phyloP scores from a whole-genome alignment of 345 rosid species.

The Clarkia xantiana region DNA sequence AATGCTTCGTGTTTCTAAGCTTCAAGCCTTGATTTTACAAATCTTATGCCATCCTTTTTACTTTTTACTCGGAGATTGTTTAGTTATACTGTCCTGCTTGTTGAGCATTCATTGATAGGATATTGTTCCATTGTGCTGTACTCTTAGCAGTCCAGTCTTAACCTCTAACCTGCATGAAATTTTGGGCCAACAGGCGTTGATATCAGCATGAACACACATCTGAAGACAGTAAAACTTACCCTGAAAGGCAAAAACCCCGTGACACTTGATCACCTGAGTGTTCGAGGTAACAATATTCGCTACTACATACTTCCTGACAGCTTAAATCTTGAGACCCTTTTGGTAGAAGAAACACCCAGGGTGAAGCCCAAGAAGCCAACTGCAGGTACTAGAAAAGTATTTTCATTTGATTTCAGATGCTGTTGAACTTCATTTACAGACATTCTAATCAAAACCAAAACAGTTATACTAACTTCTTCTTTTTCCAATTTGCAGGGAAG shows the following conservation, averaged over 20 bases:
- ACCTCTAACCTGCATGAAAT: neutral
- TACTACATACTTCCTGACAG: conserved; percentile 97
- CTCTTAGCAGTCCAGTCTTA: neutral
- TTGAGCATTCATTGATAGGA: neutral
- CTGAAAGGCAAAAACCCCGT: conserved; percentile 87
- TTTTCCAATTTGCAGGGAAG: conserved; percentile 30
- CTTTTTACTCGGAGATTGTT: too few relatives aligned
- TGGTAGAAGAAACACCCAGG: conserved; percentile 91
- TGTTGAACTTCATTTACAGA: neutral
- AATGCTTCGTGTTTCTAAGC: too few relatives aligned
- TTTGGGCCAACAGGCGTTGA: conserved; percentile 53
- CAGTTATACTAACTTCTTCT: conserved; percentile 1
- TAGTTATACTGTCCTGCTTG: too few relatives aligned
- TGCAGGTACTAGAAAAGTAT: conserved; percentile 38
- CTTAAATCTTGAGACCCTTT: conserved; percentile 86
- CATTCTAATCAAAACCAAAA: conserved; percentile 2
- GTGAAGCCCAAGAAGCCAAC: conserved; percentile 92
- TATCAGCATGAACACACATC: conserved; percentile 94
- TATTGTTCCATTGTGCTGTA: neutral
- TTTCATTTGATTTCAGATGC: neutral
- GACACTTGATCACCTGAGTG: conserved; percentile 75
- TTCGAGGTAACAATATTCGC: conserved; percentile 90
- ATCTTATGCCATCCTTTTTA: too few relatives aligned
- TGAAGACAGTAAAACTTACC: conserved; percentile 83
- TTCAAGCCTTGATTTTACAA: too few relatives aligned